These are phyloP conservation scores for Silene latifolia DNA, from an alignment of 148 eudicot species.

Conservation along the genomic window DNA sequence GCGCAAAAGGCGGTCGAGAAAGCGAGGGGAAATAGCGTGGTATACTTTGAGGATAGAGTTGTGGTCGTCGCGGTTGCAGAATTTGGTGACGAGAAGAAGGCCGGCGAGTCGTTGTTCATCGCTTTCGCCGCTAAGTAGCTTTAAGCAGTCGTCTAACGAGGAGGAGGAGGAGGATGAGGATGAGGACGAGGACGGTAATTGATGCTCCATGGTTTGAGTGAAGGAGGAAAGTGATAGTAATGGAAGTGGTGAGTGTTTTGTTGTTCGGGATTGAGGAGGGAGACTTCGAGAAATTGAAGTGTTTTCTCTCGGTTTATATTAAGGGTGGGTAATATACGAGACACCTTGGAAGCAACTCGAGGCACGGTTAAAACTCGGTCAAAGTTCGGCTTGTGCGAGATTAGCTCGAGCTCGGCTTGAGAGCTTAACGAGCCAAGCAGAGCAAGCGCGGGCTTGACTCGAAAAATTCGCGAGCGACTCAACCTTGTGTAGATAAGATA, in stretches of 20 bases:
- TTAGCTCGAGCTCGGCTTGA: too few relatives aligned
- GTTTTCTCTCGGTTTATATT: too few relatives aligned
- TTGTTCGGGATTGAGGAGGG: not conserved
- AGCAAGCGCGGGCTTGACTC: too few relatives aligned
- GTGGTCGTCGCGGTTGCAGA: conserved; percentile 55
- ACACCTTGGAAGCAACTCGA: too few relatives aligned
- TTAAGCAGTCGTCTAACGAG: conserved; percentile 57
- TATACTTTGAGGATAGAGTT: conserved; percentile 52
- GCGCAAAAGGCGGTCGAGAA: conserved; percentile 73
- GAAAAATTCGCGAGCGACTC: too few relatives aligned
- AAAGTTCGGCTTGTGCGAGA: too few relatives aligned
- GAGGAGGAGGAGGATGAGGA: not conserved
- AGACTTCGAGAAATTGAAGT: not conserved
- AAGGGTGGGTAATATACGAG: too few relatives aligned
- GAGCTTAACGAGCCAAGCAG: too few relatives aligned
- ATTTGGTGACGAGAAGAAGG: conserved; percentile 68
- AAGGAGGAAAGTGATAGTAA: not conserved
- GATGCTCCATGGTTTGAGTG: not conserved
- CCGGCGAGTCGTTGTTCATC: conserved; percentile 91
- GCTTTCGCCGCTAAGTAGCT: conserved; percentile 59
- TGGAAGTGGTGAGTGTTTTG: not conserved
- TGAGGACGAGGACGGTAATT: not conserved
- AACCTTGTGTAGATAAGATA: too few relatives aligned
- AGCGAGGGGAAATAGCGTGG: conserved; percentile 52
- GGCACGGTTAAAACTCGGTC: too few relatives aligned